Percentiles rank a stretch among this genome's conserved stretches.
Conservation (phyloP, 1,139 yeast genomes). For the Blastobotrys persicus region DNA sequence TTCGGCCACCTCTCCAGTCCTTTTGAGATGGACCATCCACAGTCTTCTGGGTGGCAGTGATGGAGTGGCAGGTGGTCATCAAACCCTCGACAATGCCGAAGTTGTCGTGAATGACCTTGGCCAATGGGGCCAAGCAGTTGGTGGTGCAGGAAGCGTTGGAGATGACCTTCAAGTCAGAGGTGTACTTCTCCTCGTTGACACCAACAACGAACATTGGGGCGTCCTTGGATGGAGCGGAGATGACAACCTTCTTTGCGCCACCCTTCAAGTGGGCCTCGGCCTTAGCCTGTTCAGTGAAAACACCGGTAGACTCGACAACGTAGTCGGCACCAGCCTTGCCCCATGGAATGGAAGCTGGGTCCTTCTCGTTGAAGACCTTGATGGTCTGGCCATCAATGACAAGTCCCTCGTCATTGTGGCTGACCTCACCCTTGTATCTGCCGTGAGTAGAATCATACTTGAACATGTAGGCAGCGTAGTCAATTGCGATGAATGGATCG, state of each 20-base stretch:
- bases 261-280: conserved; percentile 78
- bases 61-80: conserved; percentile 89
- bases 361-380: conserved; percentile 70
- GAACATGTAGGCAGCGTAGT: conserved; percentile 85
- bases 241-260: conserved; percentile 87
- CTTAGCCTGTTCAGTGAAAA: conserved; percentile 74
- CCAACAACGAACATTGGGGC: conserved; percentile 90
- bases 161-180: conserved; percentile 64
- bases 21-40: conserved; percentile 91
- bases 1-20: conserved; percentile 96
- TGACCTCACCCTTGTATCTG: conserved; percentile 65
- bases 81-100: conserved; percentile 84
- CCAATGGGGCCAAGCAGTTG: conserved; percentile 86
- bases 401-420: conserved; percentile 53
- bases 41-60: conserved; percentile 88
- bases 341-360: conserved; percentile 82
- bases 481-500: conserved; percentile 81
- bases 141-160: conserved; percentile 91
- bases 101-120: conserved; percentile 75
- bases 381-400: conserved; percentile 68
- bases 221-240: conserved; percentile 83
- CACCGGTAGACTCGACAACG: conserved; percentile 88
- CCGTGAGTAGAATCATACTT: conserved; percentile 89
- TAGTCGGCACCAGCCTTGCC: conserved; percentile 71
- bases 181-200: conserved; percentile 74